Evolutionary conservation across 2,329 filamentous ascomycete species (phyloP), one percentile per base, ranked within the genome.

Genomic region (Mariannaea elegans): DNA sequence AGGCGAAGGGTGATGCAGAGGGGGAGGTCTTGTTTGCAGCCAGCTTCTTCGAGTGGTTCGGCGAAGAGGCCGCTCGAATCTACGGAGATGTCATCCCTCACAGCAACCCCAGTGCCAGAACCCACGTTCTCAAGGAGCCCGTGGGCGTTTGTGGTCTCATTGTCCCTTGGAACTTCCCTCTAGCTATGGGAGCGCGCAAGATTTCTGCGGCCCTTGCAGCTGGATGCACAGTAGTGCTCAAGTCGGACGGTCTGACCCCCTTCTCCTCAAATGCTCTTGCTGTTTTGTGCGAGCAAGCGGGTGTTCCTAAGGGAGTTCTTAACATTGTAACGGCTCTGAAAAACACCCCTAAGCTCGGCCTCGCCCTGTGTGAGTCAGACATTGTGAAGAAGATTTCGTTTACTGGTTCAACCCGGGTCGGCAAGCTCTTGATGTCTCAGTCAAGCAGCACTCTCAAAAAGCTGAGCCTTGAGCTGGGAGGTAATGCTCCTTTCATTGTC

Each of bases 161-260:
- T 42, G 71, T 70, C 2, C 72, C 72, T 29, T 72, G 85, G 86
- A 88, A 90, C 74, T 89, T 89, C 64, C 81, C 82, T 7, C 73
- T 78, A 21, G 81, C 80, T 12, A 84, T 84, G 82, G 77, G 82
- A 29, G 76, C 77, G 2, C 71, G 78, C 18, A 81, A 81, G 53
- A 71, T 76, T 29, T 76, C 76, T 6, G 74, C 84, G 1, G 85
- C 83, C 2, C 78, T 92, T 27, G 89, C 89, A n/a, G 88, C 88
- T 16, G 89, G 90, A 19, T 92, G 89, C 74, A 90, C 88, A 1
- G 84, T 91, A 83, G 93, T 97, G 0, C 87, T 88, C 63, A 97
- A 97, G 78, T 90, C 92, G 14, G 92, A 93, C 1, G 89, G 90
- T 29, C 92, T 97, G 79, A 96, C 93, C 1, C 93, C 94, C 0